phyloP scores from a whole-genome alignment of 1,284 basidiomycete genomes.

The Phaffia rhodozyma region DNA sequence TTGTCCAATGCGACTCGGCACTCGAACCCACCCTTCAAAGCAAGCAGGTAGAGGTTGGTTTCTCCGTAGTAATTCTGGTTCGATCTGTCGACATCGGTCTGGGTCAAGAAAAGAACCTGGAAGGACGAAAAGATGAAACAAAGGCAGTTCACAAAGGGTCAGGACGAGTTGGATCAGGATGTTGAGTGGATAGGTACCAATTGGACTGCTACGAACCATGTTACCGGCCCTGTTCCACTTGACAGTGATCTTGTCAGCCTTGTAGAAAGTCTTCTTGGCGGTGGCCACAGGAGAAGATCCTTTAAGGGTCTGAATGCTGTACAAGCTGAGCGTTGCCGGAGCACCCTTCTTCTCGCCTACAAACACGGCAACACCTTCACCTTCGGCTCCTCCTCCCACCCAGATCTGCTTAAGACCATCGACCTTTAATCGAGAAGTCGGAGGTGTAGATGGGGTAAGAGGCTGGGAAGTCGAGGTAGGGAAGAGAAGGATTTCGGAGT shows the following conservation, averaged over 20 bases:
- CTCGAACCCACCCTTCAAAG: slow-evolving; percentile 90
- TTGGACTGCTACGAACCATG: slow-evolving; percentile 28
- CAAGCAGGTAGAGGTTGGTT: slow-evolving; percentile 86
- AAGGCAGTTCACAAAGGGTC: background rate
- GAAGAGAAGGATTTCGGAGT: slow-evolving; percentile 73
- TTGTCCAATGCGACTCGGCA: slow-evolving; percentile 86
- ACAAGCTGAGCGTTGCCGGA: slow-evolving; percentile 82
- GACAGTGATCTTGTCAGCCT: slow-evolving; percentile 83
- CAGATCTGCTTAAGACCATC: slow-evolving; percentile 34
- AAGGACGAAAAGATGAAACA: slow-evolving; percentile 30
- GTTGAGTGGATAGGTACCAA: background rate
- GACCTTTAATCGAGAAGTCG: slow-evolving; percentile 28
- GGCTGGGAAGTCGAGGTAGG: slow-evolving; percentile 27
- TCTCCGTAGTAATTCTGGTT: slow-evolving; percentile 98
- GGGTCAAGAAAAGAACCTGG: slow-evolving; percentile 75
- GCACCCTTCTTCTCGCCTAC: slow-evolving; percentile 90
- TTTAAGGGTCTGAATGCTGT: slow-evolving; percentile 54
- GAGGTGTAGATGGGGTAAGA: slow-evolving; percentile 27
- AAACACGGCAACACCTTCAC: slow-evolving; percentile 59
- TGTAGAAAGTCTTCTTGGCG: slow-evolving; percentile 81
- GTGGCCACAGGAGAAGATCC: slow-evolving; percentile 32
- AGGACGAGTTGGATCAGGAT: slow-evolving; percentile 3
- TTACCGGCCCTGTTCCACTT: slow-evolving; percentile 91
- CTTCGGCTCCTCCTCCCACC: slow-evolving; percentile 22
- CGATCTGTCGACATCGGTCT: slow-evolving; percentile 91